A percentile compares a stretch with the other conserved stretches of the same genome.
Evolutionary conservation across 495 filamentous ascomycete species (phyloP).

Genomic region (Polyplosphaeria fusca): DNA sequence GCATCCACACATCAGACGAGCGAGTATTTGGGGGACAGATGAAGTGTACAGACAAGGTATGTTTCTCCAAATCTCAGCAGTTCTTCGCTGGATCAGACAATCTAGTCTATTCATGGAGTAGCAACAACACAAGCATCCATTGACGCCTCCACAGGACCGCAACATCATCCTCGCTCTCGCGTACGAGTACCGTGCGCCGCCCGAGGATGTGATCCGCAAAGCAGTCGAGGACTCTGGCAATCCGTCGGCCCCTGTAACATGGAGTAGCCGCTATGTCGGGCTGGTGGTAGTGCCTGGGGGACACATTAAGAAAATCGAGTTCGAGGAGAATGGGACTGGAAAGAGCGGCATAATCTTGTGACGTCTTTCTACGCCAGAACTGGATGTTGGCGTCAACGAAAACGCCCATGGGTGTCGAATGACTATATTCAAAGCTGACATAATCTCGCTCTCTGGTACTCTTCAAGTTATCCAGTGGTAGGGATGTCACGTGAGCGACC

Average conservation of each 20-base stretch:
- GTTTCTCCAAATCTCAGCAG: background rate
- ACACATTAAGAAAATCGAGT: constrained; percentile 81
- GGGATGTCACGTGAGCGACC: too few species aligned
- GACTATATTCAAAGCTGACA: too few species aligned
- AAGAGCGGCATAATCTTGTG: constrained; percentile 18
- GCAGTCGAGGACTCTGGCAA: constrained; percentile 24
- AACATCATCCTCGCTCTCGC: constrained; percentile 85
- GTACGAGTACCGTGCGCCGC: constrained; percentile 80
- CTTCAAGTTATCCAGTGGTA: too few species aligned
- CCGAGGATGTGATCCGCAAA: constrained; percentile 32
- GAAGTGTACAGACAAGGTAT: constrained; percentile 90
- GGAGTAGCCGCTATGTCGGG: constrained; percentile 82
- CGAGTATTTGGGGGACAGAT: constrained; percentile 87
- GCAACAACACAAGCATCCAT: background rate
- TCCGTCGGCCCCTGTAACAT: constrained; percentile 55
- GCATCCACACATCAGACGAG: constrained; percentile 75
- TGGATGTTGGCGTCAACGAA: too few species aligned
- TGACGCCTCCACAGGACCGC: constrained; percentile 52
- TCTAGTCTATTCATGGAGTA: too few species aligned
- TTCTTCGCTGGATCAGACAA: too few species aligned
- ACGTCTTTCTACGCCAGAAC: too few species aligned
- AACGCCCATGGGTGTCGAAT: too few species aligned
- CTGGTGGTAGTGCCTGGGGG: constrained; percentile 86
- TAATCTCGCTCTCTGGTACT: too few species aligned
- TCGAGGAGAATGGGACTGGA: constrained; percentile 58